phyloP scores from a whole-genome alignment of 345 rosid species.

The Eucalyptus polybractea region DNA sequence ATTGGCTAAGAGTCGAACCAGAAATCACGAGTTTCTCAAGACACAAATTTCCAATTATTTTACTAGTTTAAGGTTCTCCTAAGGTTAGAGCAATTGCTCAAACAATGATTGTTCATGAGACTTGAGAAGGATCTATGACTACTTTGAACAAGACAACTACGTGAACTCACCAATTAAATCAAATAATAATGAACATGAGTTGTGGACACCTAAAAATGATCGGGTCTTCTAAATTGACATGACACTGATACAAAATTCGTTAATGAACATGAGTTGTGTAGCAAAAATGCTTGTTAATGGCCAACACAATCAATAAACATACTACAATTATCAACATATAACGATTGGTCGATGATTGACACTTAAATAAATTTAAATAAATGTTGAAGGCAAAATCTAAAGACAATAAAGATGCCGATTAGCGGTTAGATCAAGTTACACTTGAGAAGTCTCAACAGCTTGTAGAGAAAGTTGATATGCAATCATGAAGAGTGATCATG shows the following conservation, averaged over 20 bases:
- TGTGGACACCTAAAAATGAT: not conserved
- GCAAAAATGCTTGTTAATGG: not conserved
- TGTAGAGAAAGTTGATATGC: not conserved
- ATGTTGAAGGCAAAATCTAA: not conserved
- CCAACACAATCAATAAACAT: not conserved
- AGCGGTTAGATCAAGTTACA: not conserved
- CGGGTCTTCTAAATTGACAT: not conserved
- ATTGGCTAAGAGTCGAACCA: not conserved
- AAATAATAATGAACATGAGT: not conserved
- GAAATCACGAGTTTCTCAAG: not conserved
- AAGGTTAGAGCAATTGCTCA: not conserved
- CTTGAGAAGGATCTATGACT: not conserved
- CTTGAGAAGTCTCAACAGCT: not conserved
- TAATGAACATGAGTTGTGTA: not conserved
- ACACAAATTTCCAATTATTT: not conserved
- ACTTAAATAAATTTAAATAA: not conserved
- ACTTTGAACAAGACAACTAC: not conserved
- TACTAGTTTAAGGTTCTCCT: not conserved
- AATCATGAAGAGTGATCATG: not conserved
- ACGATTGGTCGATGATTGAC: fast-evolving
- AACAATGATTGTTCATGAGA: not conserved
- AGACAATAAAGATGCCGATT: not conserved
- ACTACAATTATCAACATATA: not conserved
- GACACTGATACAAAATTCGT: not conserved
- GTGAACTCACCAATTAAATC: not conserved